Conservation (phyloP, 345 rosid species). For the Dimocarpus longan region DNA sequence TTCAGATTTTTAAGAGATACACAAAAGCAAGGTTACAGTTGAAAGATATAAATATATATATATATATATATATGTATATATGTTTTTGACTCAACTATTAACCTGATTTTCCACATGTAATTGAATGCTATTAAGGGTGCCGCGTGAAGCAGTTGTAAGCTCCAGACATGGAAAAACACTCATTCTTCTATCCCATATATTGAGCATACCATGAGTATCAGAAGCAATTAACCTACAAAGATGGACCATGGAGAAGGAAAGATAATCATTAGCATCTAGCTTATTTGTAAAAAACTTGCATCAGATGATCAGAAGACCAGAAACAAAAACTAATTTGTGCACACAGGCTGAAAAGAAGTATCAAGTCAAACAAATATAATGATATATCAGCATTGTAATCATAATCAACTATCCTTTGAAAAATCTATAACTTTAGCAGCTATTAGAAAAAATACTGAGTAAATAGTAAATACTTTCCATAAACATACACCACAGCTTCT, state of each 20-base stretch:
- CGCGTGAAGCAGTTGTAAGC: constrained; percentile 49
- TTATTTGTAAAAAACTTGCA: not conserved
- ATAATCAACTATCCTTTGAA: no score
- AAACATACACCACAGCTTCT: no score
- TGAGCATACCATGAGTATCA: constrained; percentile 64
- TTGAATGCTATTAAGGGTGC: constrained; percentile 63
- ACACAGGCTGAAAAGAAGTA: not conserved
- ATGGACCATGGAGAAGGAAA: constrained; percentile 16
- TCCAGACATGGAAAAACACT: constrained; percentile 66
- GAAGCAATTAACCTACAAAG: constrained; percentile 71
- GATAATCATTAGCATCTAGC: constrained; percentile 1
- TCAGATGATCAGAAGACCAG: not conserved
- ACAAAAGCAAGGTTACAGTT: constrained; percentile 10
- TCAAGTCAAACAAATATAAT: not conserved
- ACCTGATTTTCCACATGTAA: constrained; percentile 78
- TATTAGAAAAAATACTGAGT: no score
- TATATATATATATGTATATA: no score
- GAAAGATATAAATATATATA: no score
- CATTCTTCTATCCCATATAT: constrained; percentile 85
- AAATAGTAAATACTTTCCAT: not conserved
- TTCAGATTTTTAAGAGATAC: not conserved
- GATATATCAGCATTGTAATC: not conserved
- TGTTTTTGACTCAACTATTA: constrained; percentile 3
- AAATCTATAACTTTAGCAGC: no score
- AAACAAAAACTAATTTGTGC: constrained; percentile 2